Evolutionary conservation across 1,284 basidiomycete species (phyloP).

Genomic region (Ustilago cynodontis): DNA sequence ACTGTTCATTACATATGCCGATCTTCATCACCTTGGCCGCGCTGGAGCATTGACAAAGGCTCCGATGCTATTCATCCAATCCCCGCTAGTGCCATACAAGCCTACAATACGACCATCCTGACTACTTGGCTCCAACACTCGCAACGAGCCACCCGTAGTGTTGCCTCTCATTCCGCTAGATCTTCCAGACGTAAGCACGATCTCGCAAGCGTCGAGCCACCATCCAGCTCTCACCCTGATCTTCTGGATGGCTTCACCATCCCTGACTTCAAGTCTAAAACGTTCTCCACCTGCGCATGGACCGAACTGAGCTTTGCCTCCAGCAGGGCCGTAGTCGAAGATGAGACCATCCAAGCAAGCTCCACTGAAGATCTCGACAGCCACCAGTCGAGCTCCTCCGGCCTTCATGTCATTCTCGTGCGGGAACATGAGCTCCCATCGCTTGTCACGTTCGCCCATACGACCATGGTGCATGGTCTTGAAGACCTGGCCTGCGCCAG

Average conservation of each 20-base stretch:
- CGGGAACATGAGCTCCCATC: slow-evolving; percentile 34
- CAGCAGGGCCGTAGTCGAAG: slow-evolving; percentile 20
- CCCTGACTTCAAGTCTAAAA: slow-evolving; percentile 14
- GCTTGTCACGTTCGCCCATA: background rate
- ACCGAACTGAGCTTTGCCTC: slow-evolving; percentile 8
- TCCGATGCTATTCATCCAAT: slow-evolving; percentile 43
- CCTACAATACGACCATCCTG: slow-evolving; percentile 31
- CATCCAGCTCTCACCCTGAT: slow-evolving; percentile 39
- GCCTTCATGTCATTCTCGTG: slow-evolving; percentile 11
- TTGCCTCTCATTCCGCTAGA: slow-evolving; percentile 46
- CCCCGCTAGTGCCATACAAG: slow-evolving; percentile 34
- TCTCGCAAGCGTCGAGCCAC: slow-evolving; percentile 53
- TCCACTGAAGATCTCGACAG: slow-evolving; percentile 38
- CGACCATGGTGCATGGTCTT: slow-evolving; percentile 30
- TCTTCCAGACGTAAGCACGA: slow-evolving; percentile 34
- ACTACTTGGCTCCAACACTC: slow-evolving; percentile 33
- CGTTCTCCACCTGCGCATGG: slow-evolving; percentile 26
- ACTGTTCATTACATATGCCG: background rate
- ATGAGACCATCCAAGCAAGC: slow-evolving; percentile 31
- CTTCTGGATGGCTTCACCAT: slow-evolving; percentile 22
- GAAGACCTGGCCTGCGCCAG: slow-evolving; percentile 9
- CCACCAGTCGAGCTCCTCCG: background rate
- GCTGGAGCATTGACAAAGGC: slow-evolving; percentile 6
- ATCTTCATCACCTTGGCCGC: background rate
- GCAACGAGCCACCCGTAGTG: slow-evolving; percentile 26